phyloP scores from a whole-genome alignment of 2,329 filamentous ascomycete species.

The Pseudocercospora pini-densiflorae region DNA sequence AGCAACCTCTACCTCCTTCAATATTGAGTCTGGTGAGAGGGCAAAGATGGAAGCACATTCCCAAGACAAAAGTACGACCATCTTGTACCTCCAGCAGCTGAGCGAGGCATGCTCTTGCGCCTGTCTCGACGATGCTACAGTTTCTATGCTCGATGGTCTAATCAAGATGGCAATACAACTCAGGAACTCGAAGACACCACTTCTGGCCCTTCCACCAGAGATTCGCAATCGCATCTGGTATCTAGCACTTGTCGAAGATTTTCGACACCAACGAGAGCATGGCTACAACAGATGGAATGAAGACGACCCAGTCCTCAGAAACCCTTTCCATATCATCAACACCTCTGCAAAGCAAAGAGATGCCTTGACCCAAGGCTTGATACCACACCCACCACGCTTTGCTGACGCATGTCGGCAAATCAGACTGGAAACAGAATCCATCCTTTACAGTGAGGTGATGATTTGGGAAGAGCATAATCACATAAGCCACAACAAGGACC shows the following conservation, averaged over 20 bases:
- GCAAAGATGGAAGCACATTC: background rate
- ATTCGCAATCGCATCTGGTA: conserved; percentile 7
- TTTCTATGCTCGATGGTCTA: background rate
- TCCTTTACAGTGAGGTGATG: conserved; percentile 5
- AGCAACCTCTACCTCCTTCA: background rate
- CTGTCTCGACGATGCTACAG: background rate
- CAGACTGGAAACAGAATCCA: conserved; percentile 3
- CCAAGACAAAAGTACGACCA: background rate
- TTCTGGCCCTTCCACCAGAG: conserved; percentile 8
- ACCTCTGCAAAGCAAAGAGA: background rate
- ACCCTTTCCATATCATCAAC: background rate
- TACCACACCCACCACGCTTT: background rate
- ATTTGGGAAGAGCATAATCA: background rate
- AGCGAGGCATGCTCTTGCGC: background rate
- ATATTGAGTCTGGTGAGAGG: background rate
- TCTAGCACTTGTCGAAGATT: conserved; percentile 1
- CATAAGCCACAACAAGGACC: background rate
- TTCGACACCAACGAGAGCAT: background rate
- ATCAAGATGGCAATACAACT: background rate
- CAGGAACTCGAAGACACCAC: conserved; percentile 2
- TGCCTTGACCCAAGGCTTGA: background rate
- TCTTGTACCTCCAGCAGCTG: background rate
- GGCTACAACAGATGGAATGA: background rate
- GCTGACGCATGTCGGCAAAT: background rate
- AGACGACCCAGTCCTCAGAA: background rate